Evolutionary conservation across 2,329 filamentous ascomycete species (phyloP).

Genomic region (Aaosphaeria arxii): DNA sequence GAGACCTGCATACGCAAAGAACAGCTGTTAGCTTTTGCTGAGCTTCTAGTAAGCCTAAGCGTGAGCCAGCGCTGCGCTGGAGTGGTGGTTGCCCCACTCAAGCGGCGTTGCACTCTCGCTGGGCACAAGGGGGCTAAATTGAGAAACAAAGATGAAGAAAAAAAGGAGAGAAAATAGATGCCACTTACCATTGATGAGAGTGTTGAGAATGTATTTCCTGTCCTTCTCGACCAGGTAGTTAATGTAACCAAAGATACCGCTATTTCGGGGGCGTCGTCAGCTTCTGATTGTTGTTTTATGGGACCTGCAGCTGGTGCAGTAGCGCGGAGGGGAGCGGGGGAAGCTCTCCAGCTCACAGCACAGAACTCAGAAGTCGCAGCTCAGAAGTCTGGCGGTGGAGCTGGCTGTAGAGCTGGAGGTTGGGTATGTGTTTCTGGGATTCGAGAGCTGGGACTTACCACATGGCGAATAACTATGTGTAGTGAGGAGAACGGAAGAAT

Average conservation of each 20-base stretch:
- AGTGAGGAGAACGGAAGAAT: too few relatives aligned
- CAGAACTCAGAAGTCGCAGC: too few relatives aligned
- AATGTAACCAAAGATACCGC: constrained; percentile 97
- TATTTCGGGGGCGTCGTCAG: constrained; percentile 38
- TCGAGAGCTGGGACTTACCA: constrained; percentile 25
- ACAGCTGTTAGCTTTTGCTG: constrained; percentile 22
- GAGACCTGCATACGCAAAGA: constrained; percentile 60
- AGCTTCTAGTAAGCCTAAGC: background rate
- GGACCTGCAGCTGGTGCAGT: background rate
- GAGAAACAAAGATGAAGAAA: background rate
- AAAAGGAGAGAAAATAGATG: background rate
- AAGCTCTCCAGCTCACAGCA: too few relatives aligned
- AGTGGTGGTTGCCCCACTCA: background rate
- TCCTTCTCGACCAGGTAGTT: constrained; percentile 99
- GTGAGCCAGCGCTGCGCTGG: background rate
- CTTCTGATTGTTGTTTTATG: constrained; percentile 3
- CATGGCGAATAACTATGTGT: constrained; percentile 24
- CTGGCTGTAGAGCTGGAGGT: background rate
- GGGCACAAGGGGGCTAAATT: constrained; percentile 2
- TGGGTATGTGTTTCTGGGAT: background rate
- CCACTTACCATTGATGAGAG: constrained; percentile 84
- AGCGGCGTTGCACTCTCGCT: background rate
- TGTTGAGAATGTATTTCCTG: constrained; percentile 92
- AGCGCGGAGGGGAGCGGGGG: too few relatives aligned
- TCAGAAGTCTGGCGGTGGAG: background rate